These are phyloP conservation scores for Camellia oleifera DNA, from an alignment of 179 eudicot genomes.

Conservation along the genomic window DNA sequence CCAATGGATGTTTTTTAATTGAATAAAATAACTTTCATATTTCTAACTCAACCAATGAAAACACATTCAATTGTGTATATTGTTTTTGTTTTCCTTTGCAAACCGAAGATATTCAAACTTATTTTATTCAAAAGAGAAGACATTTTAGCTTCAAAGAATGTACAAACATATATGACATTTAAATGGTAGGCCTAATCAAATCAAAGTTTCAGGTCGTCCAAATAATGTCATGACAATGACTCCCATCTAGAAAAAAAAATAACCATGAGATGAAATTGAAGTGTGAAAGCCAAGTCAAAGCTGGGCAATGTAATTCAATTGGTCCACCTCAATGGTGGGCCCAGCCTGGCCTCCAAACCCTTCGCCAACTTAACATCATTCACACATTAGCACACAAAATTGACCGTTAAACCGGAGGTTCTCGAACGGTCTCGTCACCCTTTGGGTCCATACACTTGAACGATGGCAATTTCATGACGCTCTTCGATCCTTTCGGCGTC, in stretches of 20 bases:
- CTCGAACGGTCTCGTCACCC: slow-evolving; percentile 22
- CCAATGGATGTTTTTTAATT: too few species aligned
- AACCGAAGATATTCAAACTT: too few species aligned
- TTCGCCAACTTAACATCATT: not conserved
- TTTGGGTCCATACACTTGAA: slow-evolving; percentile 33
- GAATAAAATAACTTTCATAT: too few species aligned
- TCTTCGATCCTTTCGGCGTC: slow-evolving; percentile 4
- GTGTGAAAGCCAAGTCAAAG: not conserved
- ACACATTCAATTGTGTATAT: too few species aligned
- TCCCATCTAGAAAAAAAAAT: not conserved
- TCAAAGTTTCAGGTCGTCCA: too few species aligned
- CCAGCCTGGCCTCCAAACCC: not conserved
- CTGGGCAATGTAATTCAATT: not conserved
- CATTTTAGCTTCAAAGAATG: too few species aligned
- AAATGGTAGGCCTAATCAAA: too few species aligned
- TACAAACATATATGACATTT: too few species aligned
- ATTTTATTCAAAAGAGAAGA: too few species aligned
- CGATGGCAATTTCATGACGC: slow-evolving; percentile 24
- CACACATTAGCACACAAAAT: not conserved
- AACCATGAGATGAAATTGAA: too few species aligned
- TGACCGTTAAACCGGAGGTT: slow-evolving; percentile 6
- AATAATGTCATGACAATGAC: not conserved
- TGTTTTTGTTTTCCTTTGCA: too few species aligned
- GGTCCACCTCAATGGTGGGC: not conserved
- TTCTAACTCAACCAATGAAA: too few species aligned